Base-by-base conservation (phyloP, 441 rosid species). In the Aleurites moluccanus region DNA sequence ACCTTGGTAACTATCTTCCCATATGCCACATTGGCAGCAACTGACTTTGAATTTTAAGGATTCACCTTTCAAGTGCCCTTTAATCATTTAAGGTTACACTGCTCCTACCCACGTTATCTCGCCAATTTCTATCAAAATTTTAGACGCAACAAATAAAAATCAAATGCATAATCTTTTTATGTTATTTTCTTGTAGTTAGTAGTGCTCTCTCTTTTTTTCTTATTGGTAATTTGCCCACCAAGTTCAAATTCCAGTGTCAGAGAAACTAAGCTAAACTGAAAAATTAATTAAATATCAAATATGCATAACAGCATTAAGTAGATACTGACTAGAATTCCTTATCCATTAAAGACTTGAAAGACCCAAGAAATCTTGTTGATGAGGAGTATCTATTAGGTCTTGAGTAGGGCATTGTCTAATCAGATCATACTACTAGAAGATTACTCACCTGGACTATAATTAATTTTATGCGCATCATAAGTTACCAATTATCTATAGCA, bases 1-100 rank as follows among this genome's bases (percentile, higher is more conserved):
- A 55, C 38, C 18, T 64, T 64, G 63, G 63, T 66, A 55, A n/a
- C 50, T 67, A n/a, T 63, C 10, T 23, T 28, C 33, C 64, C 14
- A 9, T 25, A 38, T n/a, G n/a, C n/a, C n/a, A n/a, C n/a, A n/a
- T n/a, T n/a, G n/a, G n/a, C n/a, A n/a, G n/a, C n/a, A n/a, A n/a
- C n/a, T n/a, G n/a, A n/a, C n/a, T n/a, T n/a, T n/a, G n/a, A n/a
- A n/a, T n/a, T n/a, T n/a, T n/a, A n/a, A n/a, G n/a, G n/a, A n/a
- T n/a, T 45, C 49, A 2, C 6, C 57, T 16, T 53, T 18, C 59
- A 6, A 53, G 23, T 53, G 59, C 9, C 27, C 59, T n/a, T 55
- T 55, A 55, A n/a, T 55, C 59, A 55, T 55, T 55, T 55, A n/a
- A 55, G 6, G n/a, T 8, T n/a, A n/a, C 9, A 55, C 59, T 8